These are phyloP conservation scores for Cavenderia fasciculata DNA, from an alignment of 78 protist species.

Conservation along the genomic window DNA sequence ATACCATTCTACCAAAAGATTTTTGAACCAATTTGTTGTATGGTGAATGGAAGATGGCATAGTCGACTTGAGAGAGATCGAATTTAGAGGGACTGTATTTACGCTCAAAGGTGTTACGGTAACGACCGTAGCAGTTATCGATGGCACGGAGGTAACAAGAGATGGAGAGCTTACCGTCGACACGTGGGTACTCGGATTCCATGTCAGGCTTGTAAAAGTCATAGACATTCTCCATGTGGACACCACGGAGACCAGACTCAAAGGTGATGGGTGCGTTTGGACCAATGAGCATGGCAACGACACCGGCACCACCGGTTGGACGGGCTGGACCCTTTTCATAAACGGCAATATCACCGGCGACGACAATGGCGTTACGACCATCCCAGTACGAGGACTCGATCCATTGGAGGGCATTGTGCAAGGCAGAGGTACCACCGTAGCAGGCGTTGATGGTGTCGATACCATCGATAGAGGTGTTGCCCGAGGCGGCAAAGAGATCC, in stretches of 20 bases:
- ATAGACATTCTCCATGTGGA: slow-evolving; percentile 91
- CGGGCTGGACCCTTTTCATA: slow-evolving; percentile 90
- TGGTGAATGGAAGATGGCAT: slow-evolving; percentile 95
- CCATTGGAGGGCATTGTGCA: slow-evolving; percentile 94
- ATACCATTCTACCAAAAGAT: slow-evolving; percentile 88
- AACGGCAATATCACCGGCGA: slow-evolving; percentile 95
- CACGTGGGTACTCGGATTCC: slow-evolving; percentile 91
- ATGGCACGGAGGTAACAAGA: slow-evolving; percentile 92
- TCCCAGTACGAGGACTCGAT: slow-evolving; percentile 94
- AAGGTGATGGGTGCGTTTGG: slow-evolving; percentile 96
- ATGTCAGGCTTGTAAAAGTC: slow-evolving; percentile 98
- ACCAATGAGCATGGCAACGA: slow-evolving; percentile 98
- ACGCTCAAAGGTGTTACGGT: slow-evolving; percentile 54
- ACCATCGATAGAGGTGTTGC: slow-evolving; percentile 62
- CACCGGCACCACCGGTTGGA: slow-evolving; percentile 93
- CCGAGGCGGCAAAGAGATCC: slow-evolving; percentile 84
- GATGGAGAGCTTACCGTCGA: slow-evolving; percentile 95
- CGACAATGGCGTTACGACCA: slow-evolving; percentile 94
- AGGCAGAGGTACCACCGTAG: slow-evolving; percentile 98
- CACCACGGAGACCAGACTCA: slow-evolving; percentile 85
- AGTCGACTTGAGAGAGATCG: slow-evolving; percentile 78
- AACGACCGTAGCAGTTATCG: slow-evolving; percentile 88
- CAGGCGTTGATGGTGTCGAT: slow-evolving; percentile 88
- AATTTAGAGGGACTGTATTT: slow-evolving; percentile 18
- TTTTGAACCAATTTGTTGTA: slow-evolving; percentile 96